A percentile compares a stretch with the other conserved stretches of the same genome.
Conservation (phyloP, 2,329 filamentous ascomycete genomes). For the Orbilia blumenaviensis region DNA sequence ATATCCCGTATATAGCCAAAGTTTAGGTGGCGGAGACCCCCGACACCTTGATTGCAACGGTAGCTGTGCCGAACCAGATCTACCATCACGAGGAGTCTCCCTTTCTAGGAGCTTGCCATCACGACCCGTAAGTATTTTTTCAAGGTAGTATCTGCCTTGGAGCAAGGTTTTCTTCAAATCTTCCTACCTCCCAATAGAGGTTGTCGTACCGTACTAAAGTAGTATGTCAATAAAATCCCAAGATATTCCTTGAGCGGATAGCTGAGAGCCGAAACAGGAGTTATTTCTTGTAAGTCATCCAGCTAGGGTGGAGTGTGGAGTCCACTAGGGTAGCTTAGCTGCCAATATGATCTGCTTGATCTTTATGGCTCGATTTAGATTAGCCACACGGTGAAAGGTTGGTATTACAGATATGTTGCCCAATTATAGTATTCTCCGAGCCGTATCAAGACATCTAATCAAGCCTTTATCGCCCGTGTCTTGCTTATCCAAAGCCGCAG, state of each 20-base stretch:
- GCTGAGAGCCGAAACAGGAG: neutral
- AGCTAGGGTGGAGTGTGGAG: neutral
- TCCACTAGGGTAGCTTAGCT: neutral
- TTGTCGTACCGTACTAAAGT: neutral
- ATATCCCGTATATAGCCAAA: no score
- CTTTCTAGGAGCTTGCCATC: neutral
- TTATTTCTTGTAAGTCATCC: neutral
- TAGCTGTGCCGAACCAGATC: neutral
- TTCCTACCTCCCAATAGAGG: neutral
- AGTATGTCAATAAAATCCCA: neutral
- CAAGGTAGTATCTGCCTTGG: neutral
- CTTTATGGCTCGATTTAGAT: neutral
- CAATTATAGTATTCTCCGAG: neutral
- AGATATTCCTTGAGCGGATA: neutral
- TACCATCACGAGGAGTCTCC: neutral
- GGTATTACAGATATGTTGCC: neutral
- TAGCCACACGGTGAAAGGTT: neutral
- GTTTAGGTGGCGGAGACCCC: neutral
- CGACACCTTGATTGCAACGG: neutral
- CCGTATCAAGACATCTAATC: constrained; percentile 6
- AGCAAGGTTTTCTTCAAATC: neutral
- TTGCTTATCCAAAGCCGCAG: neutral
- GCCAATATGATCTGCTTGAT: neutral
- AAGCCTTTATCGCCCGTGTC: constrained; percentile 11
- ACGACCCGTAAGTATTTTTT: neutral